Evolutionary conservation across 1,284 basidiomycete genomes (phyloP).

Genomic region (Moesziomyces sp.): DNA sequence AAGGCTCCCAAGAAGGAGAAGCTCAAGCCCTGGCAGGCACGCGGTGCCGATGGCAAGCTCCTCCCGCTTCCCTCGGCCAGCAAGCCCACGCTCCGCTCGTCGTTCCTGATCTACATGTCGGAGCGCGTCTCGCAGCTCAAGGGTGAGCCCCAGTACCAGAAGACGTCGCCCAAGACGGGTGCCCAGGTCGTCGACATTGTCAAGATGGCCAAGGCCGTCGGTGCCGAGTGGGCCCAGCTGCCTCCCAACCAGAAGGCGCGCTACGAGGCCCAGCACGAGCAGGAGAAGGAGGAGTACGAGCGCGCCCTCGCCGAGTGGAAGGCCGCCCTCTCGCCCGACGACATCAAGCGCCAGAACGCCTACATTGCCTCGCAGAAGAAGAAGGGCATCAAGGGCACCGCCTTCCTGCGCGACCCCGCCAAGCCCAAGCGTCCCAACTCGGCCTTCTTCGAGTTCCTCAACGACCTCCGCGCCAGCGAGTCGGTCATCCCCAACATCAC

Average conservation of each 20-base stretch:
- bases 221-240: slow-evolving; percentile 56
- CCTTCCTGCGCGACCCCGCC: slow-evolving; percentile 54
- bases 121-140: slow-evolving; percentile 52
- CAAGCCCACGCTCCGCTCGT: slow-evolving; percentile 56
- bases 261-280: slow-evolving; percentile 49
- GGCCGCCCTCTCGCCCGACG: slow-evolving; percentile 55
- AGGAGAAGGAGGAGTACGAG: slow-evolving; percentile 54
- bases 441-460: slow-evolving; percentile 60
- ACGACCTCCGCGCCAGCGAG: slow-evolving; percentile 49
- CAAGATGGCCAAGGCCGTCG: slow-evolving; percentile 47
- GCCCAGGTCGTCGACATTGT: slow-evolving; percentile 53
- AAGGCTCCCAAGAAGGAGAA: slow-evolving; percentile 56
- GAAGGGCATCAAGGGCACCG: slow-evolving; percentile 50
- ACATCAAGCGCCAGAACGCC: slow-evolving; percentile 63
- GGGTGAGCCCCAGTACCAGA: slow-evolving; percentile 45
- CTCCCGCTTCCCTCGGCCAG: slow-evolving; percentile 60
- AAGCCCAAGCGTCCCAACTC: slow-evolving; percentile 58
- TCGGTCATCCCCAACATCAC: slow-evolving; percentile 35
- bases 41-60: slow-evolving; percentile 56
- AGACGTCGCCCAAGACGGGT: slow-evolving; percentile 48
- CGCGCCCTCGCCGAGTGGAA: slow-evolving; percentile 57
- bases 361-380: slow-evolving; percentile 58
- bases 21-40: slow-evolving; percentile 56
- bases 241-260: slow-evolving; percentile 41
- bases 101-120: slow-evolving; percentile 60